Evolutionary conservation across 2,329 filamentous ascomycete species (phyloP).

Genomic region (Cryphonectria japonica): DNA sequence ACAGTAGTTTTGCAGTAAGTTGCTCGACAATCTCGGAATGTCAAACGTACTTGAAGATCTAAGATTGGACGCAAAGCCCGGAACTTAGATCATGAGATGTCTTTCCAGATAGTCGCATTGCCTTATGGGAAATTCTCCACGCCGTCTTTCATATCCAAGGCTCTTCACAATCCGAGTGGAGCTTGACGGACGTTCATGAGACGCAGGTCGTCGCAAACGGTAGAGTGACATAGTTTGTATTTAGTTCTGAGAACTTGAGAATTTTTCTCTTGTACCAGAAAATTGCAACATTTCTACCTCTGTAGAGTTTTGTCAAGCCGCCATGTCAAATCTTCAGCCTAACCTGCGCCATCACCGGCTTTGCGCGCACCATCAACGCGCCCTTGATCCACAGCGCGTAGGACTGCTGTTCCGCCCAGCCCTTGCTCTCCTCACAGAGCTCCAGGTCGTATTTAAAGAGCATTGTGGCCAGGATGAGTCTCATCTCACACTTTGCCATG

Average conservation of each 20-base stretch:
- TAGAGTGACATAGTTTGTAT: background rate
- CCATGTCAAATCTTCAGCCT: conserved; percentile 13
- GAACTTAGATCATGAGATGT: conserved; percentile 15
- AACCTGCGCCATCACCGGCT: conserved; percentile 8
- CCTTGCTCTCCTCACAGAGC: conserved; percentile 10
- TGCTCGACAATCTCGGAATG: conserved; percentile 33
- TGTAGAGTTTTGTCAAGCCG: background rate
- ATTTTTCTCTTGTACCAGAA: background rate
- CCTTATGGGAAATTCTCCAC: background rate
- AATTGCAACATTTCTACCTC: background rate
- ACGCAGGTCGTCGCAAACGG: background rate
- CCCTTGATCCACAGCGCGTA: conserved; percentile 18
- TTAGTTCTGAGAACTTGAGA: background rate
- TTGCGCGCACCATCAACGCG: conserved; percentile 9
- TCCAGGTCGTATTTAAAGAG: conserved; percentile 18
- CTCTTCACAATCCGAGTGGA: background rate
- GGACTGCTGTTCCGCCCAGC: conserved; percentile 14
- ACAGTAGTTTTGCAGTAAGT: conserved; percentile 37
- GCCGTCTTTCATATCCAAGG: background rate
- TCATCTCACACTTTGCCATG: conserved; percentile 16
- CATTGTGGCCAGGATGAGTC: conserved; percentile 9
- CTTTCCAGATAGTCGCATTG: background rate
- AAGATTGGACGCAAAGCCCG: conserved; percentile 48
- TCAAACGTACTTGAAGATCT: conserved; percentile 44
- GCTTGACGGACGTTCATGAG: background rate